Evolutionary conservation across 257 asterid species (phyloP), one percentile per base, ranked within the genome.

Genomic region (Verbena officinalis): DNA sequence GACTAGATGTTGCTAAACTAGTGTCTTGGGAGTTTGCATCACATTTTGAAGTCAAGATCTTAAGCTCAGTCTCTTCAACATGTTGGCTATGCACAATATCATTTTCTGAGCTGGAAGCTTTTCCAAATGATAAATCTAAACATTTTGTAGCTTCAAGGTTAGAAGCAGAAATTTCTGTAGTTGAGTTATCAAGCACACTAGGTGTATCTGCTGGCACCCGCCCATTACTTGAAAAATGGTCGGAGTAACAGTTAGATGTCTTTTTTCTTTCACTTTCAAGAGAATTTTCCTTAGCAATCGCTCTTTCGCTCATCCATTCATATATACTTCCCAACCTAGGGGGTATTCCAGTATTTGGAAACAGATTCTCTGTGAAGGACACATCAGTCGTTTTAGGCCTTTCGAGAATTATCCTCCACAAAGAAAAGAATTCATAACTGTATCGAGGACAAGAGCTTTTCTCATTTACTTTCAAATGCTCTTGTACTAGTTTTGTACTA

Each of bases 301-400:
- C 70, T 65, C 54, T 43, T 54, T 55, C 72, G 70, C 57, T 55
- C 88, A 84, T 87, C 96, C 96, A 85, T 36, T 60, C 55, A 65
- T 83, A 83, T 4, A 65, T 46, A 42, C 73, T 72, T 58, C 69
- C 67, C 61, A 83, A 59, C 46, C 65, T 65, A 69, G 74, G 63
- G 4, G 76, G 62, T 60, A 70, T 55, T 60, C 64, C 70, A 57
- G 30, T 50, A 74, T 71, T 52, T 13, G 62, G 53, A 56, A 48
- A 61, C 44, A 65, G 53, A 69, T 64, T 65, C 16, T 60, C 65
- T 52, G 62, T 17, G 23, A 69, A 64, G 49, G 70, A 71, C 12
- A 69, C 68, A 20, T 44, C 73, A 14, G 62, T 64, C 56, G 70
- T 53, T 15, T 38, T 58, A 63, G 74, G 77, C 46, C 73, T 75